Base-by-base conservation (phyloP, 2,329 filamentous ascomycete species). In the Aureobasidium musti region DNA sequence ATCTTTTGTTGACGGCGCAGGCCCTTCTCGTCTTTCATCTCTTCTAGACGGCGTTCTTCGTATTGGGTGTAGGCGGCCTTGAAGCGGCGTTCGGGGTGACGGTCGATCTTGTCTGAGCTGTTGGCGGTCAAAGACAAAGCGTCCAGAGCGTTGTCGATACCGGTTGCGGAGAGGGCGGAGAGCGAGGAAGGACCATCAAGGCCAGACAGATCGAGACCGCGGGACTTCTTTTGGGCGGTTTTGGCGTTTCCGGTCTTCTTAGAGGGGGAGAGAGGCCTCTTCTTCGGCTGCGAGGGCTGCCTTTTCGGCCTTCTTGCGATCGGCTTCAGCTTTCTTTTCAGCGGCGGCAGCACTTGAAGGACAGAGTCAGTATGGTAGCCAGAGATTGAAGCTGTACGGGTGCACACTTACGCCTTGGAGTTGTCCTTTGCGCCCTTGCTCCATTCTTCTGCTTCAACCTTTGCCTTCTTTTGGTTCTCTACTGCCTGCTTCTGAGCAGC, bases 111-210 rank as follows among this genome's bases (percentile, higher is more conserved):
- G 67, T 85, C 79, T 28, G 33, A 43, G 23, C 83, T 82, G 19
- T 84, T 83, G 13, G 84, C 59, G 3, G 86, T 86, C 63, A 97
- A 79, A 2, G 87, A 87, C 33, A 98, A 85, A 3, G 92, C 92
- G 73, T 97, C 93, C 59, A 98, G 86, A 0, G 92, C 92, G 74
- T 97, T 94, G 77, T 98, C 93, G 77, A 99, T 97, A 73, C 92
- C 92, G 0, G 89, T 85, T 3, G 92, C 93, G 77, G 89, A 93
- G 73, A 97, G 84, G 0, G 90, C 79, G 0, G 82, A 72, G 11
- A 87, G 77, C 17, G 81, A 80, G 69, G 79, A 77, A 4, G 81
- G 77, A 1, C 79, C 75, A 73, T 95, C 91, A 70, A 97, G 88
- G 76, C 91, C 88, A 21, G 84, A 85, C 47, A 94, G 84, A 73